These are phyloP conservation scores for Sphaerulina vaccinii DNA, from an alignment of 2,329 filamentous ascomycete genomes.

Conservation along the genomic window DNA sequence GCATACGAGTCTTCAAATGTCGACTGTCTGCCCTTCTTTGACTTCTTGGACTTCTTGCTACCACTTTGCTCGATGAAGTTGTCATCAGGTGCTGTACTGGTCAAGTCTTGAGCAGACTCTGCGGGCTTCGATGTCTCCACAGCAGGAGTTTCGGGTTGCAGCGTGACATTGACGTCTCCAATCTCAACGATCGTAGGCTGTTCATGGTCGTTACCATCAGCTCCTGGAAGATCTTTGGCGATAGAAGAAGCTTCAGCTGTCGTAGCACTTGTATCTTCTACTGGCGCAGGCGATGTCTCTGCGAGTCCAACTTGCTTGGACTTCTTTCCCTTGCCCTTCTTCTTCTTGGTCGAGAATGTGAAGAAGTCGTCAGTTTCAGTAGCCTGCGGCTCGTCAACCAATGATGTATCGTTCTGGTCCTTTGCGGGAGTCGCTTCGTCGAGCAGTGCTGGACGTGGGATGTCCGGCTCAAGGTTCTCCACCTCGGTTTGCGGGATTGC, in stretches of 20 bases:
- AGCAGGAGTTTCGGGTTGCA: background rate
- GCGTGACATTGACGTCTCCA: background rate
- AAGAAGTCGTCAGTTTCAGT: constrained; percentile 10
- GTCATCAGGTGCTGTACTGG: constrained; percentile 7
- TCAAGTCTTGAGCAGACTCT: background rate
- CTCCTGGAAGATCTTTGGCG: background rate
- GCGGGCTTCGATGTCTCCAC: background rate
- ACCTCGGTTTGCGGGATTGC: too few relatives aligned
- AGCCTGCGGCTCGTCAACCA: background rate
- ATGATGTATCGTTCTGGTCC: background rate
- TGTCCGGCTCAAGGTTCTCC: too few relatives aligned
- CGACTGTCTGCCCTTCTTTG: constrained; percentile 20
- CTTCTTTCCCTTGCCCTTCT: constrained; percentile 32
- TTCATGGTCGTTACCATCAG: background rate
- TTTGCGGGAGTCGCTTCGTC: background rate
- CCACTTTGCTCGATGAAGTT: constrained; percentile 15
- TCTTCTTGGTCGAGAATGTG: constrained; percentile 19
- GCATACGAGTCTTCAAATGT: background rate
- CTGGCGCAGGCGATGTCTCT: background rate
- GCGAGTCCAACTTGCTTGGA: constrained; percentile 12
- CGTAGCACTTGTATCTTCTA: background rate
- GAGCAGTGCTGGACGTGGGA: background rate
- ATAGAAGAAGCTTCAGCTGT: background rate
- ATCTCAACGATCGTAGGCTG: background rate
- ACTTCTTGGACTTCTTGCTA: constrained; percentile 28